Percentiles rank a stretch among this genome's conserved stretches.
phyloP scores from a whole-genome alignment of 129 eudicot genomes.

The Cynara cardunculus region DNA sequence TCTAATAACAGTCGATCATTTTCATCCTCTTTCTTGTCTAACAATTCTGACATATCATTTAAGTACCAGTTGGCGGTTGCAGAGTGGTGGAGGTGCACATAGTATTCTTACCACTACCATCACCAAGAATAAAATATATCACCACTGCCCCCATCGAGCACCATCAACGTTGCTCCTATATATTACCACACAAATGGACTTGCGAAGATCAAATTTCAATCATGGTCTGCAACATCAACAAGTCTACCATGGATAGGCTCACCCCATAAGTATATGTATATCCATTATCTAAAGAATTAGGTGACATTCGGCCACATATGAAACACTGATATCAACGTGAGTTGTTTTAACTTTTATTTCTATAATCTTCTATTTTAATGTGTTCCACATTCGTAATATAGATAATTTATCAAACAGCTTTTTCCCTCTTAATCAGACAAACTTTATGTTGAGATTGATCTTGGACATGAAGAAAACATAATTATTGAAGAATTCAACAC shows the following conservation, averaged over 20 bases:
- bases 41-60: too few relatives aligned
- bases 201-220: not conserved
- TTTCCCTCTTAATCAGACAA: conserved; percentile 1
- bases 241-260: not conserved
- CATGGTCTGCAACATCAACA: not conserved
- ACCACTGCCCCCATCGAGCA: too few relatives aligned
- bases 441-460: not conserved
- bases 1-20: too few relatives aligned
- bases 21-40: too few relatives aligned
- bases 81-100: too few relatives aligned
- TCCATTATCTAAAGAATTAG: not conserved
- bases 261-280: not conserved
- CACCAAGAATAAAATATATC: too few relatives aligned
- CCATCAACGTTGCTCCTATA: too few relatives aligned
- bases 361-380: conserved; percentile 3
- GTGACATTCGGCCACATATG: not conserved
- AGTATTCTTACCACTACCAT: too few relatives aligned
- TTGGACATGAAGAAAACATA: not conserved
- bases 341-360: not conserved
- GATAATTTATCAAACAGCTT: not conserved
- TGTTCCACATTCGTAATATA: conserved; percentile 6
- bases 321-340: conserved; percentile 13
- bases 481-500: not conserved
- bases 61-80: too few relatives aligned
- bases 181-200: too few relatives aligned